Evolutionary conservation across 2,329 filamentous ascomycete genomes (phyloP).

Genomic region (Colletotrichum sidae): DNA sequence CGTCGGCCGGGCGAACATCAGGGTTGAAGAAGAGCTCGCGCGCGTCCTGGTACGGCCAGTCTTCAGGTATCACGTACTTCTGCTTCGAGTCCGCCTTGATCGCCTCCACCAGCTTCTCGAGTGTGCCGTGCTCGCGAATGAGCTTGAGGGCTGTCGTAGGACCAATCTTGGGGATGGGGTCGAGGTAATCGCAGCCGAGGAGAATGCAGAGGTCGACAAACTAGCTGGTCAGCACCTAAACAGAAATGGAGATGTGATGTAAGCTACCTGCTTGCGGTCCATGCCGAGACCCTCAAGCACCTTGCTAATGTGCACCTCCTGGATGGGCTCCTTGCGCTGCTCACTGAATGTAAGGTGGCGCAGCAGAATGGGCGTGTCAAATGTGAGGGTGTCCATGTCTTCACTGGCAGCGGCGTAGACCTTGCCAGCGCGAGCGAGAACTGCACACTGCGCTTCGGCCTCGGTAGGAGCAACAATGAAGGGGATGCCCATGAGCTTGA

Average conservation of each 20-base stretch:
- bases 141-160: conserved; percentile 92
- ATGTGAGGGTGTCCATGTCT: conserved; percentile 99
- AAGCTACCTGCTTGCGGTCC: conserved; percentile 82
- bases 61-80: conserved; percentile 89
- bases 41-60: conserved; percentile 95
- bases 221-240: conserved; percentile 43
- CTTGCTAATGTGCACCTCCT: conserved; percentile 90
- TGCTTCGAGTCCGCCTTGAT: conserved; percentile 81
- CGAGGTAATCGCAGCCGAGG: conserved; percentile 96
- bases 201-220: conserved; percentile 99
- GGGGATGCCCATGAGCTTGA: conserved; percentile 96
- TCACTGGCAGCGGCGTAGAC: conserved; percentile 97
- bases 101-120: conserved; percentile 87
- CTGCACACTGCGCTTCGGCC: conserved; percentile 96
- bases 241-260: background rate
- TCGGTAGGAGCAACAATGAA: conserved; percentile 96
- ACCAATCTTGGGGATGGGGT: conserved; percentile 94
- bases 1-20: conserved; percentile 85
- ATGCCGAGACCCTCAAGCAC: conserved; percentile 89
- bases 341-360: conserved; percentile 97
- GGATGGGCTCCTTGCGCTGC: conserved; percentile 96
- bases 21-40: conserved; percentile 92
- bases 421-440: conserved; percentile 88
- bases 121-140: conserved; percentile 88
- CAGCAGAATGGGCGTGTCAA: conserved; percentile 89